Evolutionary conservation across 2,329 filamentous ascomycete genomes (phyloP), one percentile per base, ranked within the genome.

Genomic region (Fusarium gaditjirri): DNA sequence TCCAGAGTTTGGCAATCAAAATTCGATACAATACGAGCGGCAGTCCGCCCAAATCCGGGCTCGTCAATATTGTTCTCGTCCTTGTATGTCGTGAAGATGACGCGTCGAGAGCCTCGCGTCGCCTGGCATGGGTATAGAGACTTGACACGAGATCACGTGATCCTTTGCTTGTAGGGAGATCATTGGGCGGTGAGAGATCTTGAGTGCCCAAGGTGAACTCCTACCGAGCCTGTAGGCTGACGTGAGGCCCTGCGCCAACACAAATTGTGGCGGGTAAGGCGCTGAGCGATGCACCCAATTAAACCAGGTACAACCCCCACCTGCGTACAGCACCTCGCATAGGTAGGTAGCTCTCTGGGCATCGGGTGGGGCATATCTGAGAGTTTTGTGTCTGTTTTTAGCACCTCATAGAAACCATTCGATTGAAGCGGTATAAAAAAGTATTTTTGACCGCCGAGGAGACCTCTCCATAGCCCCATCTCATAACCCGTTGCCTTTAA

Each of bases 111-210:
- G 27, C 25, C n/a, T 68, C 70, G 67, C 56, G 66, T 44, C 64
- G 8, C 44, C 25, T 8, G 19, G 10, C 52, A 49, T 56, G 44
- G 50, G 62, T 46, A 44, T 35, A 10, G 50, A 47, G 44, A 42
- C 42, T 55, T 65, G 58, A 76, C 75, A 73, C 75, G 75, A 76
- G 57, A 60, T 50, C 75, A 77, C 75, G 75, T 77, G 75, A 5
- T 5, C 21, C 5, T 7, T 27, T 11, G 17, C 33, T 21, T 33
- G 13, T 39, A 17, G 39, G 11, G 31, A n/a, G 14, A 12, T 33
- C 16, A n/a, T 46, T 19, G 41, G 55, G 63, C 55, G 65, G 63
- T 68, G 63, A 68, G 54, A 17, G 23, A 10, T 41, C 10, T 25
- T 33, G n/a, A 52, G 41, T 31, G 44, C 52, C 17, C n/a, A 12